Evolutionary conservation across 2,329 filamentous ascomycete genomes (phyloP), one percentile per base, ranked within the genome.

Genomic region (Stachybotrys echinatus): DNA sequence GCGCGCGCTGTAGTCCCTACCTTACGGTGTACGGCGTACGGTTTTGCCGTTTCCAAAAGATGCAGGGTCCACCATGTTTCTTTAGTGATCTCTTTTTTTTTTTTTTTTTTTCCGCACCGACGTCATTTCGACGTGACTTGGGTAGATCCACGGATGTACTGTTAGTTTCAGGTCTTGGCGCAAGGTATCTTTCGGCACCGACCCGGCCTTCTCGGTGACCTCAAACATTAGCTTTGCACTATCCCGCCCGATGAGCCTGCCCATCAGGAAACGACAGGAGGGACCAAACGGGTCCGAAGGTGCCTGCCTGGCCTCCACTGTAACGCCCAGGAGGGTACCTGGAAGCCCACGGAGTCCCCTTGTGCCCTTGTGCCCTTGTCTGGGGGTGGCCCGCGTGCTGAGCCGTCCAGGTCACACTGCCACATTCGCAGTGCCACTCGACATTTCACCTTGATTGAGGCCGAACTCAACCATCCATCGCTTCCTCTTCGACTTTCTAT

Each of bases 41-140:
- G 27, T 10, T 34, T 10, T 5, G 27, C 10, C 10, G 27, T 34
- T 8, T 34, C 27, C 14, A 10, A 8, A 34, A 34, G 42, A 23
- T 45, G 42, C 42, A 45, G 42, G 42, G 42, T 22, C 42, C 42
- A 45, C 42, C 40, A 5, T 21, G n/a, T n/a, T n/a, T n/a, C n/a
- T n/a, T n/a, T n/a, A n/a, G n/a, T n/a, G n/a, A n/a, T n/a, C n/a
- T n/a, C n/a, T n/a, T n/a, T n/a, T n/a, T n/a, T n/a, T n/a, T 42
- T n/a, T 10, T 14, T 8, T 10, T 18, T 42, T 42, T 42, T 42
- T 21, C 39, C 39, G 39, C n/a, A 14, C 3, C 27, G 27, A 34
- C 27, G 27, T 34, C 27, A 34, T 34, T 34, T 34, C 27, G 27
- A 34, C 27, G 27, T 34, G 27, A 14, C 14, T 34, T 34, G 10